Percentiles rank a stretch among this genome's conserved stretches.
phyloP scores from a whole-genome alignment of 768 basidiomycete genomes.

The Xerocomus potaroensis region DNA sequence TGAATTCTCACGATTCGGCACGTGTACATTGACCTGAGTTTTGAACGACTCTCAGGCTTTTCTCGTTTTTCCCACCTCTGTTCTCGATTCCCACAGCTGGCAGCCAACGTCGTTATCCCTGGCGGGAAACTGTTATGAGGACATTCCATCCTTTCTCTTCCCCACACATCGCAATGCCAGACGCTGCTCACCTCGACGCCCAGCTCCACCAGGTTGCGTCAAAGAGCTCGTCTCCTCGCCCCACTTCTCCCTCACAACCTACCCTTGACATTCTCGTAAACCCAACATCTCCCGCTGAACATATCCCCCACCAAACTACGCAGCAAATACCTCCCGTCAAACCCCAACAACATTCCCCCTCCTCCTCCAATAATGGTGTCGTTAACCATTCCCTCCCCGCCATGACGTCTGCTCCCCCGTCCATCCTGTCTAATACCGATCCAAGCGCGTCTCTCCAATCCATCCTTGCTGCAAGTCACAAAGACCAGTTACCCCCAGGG shows the following conservation, averaged over 20 bases:
- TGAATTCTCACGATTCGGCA: slow-evolving; percentile 28
- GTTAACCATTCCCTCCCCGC: slow-evolving; percentile 27
- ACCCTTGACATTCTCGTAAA: slow-evolving; percentile 39
- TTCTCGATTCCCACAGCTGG: slow-evolving; percentile 44
- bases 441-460: slow-evolving; percentile 39
- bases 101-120: slow-evolving; percentile 35
- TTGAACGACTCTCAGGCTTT: slow-evolving; percentile 28
- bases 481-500: slow-evolving; percentile 30
- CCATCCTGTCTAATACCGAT: slow-evolving; percentile 36
- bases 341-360: slow-evolving; percentile 17
- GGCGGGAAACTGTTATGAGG: slow-evolving; percentile 43
- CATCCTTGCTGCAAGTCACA: slow-evolving; percentile 32
- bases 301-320: slow-evolving; percentile 31
- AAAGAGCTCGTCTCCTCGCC: slow-evolving; percentile 46
- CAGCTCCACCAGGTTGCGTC: slow-evolving; percentile 30
- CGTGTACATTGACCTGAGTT: slow-evolving; percentile 29
- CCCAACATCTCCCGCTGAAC: slow-evolving; percentile 22
- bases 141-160: slow-evolving; percentile 42
- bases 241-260: slow-evolving; percentile 38
- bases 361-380: slow-evolving; percentile 25
- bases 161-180: slow-evolving; percentile 40
- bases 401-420: slow-evolving; percentile 28
- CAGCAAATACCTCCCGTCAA: slow-evolving; percentile 31
- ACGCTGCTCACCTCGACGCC: slow-evolving; percentile 32
- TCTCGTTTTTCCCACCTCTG: slow-evolving; percentile 43